phyloP scores from a whole-genome alignment of 164 flowering plant species.

The Houttuynia cordata region DNA sequence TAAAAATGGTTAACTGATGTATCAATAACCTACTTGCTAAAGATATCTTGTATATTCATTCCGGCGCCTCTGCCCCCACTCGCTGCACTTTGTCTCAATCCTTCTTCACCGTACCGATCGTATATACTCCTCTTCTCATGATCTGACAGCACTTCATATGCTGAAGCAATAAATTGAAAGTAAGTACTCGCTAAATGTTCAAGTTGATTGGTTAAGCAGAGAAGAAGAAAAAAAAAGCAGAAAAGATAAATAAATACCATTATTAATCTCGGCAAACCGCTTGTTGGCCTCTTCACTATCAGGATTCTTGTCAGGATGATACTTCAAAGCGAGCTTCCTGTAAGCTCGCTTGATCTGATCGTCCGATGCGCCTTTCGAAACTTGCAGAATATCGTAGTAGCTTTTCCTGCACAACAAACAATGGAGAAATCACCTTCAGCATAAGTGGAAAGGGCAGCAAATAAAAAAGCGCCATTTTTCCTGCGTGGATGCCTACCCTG shows the following conservation, averaged over 20 bases:
- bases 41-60: constrained; percentile 78
- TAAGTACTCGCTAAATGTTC: background rate
- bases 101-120: constrained; percentile 94
- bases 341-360: constrained; percentile 97
- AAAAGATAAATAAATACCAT: constrained; percentile 34
- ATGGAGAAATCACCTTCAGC: background rate
- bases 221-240: background rate
- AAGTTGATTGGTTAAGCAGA: background rate
- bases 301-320: constrained; percentile 94
- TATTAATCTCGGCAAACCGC: constrained; percentile 84
- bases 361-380: constrained; percentile 77
- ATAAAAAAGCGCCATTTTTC: too few species aligned
- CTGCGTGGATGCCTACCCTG: too few species aligned
- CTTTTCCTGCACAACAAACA: constrained; percentile 47
- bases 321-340: constrained; percentile 88
- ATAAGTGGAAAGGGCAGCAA: too few species aligned
- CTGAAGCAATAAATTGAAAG: constrained; percentile 21
- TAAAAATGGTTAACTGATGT: background rate
- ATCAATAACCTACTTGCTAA: constrained; percentile 49
- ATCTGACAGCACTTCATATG: constrained; percentile 91
- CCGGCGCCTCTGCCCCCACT: constrained; percentile 87
- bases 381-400: constrained; percentile 85
- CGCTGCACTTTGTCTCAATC: constrained; percentile 86
- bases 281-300: constrained; percentile 98
- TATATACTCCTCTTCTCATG: constrained; percentile 86